Percentiles rank a stretch among this genome's conserved stretches.
phyloP scores from a whole-genome alignment of 1,139 yeast genomes.

The Candida sojae region DNA sequence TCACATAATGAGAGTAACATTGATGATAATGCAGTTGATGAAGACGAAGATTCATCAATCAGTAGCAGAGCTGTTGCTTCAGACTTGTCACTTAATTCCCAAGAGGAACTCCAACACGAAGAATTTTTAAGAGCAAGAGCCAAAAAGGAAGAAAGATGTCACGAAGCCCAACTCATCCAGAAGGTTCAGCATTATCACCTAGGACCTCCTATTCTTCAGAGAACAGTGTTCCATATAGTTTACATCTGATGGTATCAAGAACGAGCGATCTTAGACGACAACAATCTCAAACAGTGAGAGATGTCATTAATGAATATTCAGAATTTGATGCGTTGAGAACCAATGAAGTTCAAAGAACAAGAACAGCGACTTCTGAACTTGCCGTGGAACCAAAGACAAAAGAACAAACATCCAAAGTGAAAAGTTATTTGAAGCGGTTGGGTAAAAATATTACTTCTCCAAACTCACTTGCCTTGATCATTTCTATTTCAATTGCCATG shows the following conservation, averaged over 20 bases:
- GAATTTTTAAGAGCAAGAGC: slow-evolving; percentile 19
- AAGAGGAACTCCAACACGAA: slow-evolving; percentile 19
- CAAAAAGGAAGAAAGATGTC: not conserved
- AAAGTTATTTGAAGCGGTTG: slow-evolving; percentile 14
- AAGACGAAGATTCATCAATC: slow-evolving; percentile 2
- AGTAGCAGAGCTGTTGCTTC: slow-evolving; percentile 6
- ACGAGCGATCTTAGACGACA: slow-evolving; percentile 40
- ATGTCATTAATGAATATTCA: slow-evolving; percentile 63
- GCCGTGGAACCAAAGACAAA: slow-evolving; percentile 9
- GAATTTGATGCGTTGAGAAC: slow-evolving; percentile 42
- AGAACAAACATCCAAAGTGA: slow-evolving; percentile 9
- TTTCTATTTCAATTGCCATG: slow-evolving; percentile 70
- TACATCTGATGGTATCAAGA: slow-evolving; percentile 24
- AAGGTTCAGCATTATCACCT: slow-evolving; percentile 10
- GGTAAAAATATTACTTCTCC: slow-evolving; percentile 68
- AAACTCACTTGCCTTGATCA: slow-evolving; percentile 63
- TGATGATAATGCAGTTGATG: not conserved
- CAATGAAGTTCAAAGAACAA: slow-evolving; percentile 12
- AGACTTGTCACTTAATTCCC: slow-evolving; percentile 4
- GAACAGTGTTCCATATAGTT: slow-evolving; percentile 13
- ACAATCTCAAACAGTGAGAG: slow-evolving; percentile 54
- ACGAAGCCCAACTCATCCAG: not conserved
- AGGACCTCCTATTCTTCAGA: slow-evolving; percentile 14
- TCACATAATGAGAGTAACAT: no score
- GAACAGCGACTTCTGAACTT: slow-evolving; percentile 13